These are phyloP conservation scores for Cladosporium phlei DNA, from an alignment of 2,329 filamentous ascomycete species.

Conservation along the genomic window DNA sequence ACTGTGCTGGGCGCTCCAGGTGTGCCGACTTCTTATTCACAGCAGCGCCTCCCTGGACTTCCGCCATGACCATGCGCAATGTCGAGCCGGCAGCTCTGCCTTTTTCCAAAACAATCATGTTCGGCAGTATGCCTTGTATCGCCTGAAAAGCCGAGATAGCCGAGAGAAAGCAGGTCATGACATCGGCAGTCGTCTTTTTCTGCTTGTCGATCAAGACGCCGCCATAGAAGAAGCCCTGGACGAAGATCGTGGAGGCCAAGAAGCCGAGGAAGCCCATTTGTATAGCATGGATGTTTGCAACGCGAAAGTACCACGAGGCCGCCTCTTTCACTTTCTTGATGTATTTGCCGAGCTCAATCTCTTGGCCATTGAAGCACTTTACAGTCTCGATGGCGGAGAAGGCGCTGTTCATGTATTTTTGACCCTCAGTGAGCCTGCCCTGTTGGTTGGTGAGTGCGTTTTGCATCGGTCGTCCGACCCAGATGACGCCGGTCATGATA, in stretches of 20 bases:
- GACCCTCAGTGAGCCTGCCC: slow-evolving; percentile 60
- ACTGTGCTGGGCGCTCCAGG: slow-evolving; percentile 35
- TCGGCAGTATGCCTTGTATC: slow-evolving; percentile 68
- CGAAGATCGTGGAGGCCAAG: slow-evolving; percentile 72
- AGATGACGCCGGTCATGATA: slow-evolving; percentile 55
- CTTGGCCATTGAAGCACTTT: slow-evolving; percentile 76
- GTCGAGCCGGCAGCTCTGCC: slow-evolving; percentile 68
- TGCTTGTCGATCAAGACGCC: slow-evolving; percentile 61
- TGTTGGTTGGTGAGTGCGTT: slow-evolving; percentile 66
- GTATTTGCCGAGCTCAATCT: slow-evolving; percentile 66
- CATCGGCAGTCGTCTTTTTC: slow-evolving; percentile 56
- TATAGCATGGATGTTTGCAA: slow-evolving; percentile 63
- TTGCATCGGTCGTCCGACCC: slow-evolving; percentile 59
- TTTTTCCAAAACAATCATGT: slow-evolving; percentile 72
- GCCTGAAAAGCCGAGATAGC: slow-evolving; percentile 72
- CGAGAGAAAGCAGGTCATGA: slow-evolving; percentile 82
- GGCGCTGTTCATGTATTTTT: slow-evolving; percentile 66
- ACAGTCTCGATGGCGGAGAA: slow-evolving; percentile 75
- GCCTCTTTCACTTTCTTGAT: slow-evolving; percentile 52
- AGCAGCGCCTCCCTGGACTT: slow-evolving; percentile 27
- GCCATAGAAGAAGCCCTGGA: slow-evolving; percentile 87
- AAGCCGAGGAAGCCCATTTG: slow-evolving; percentile 72
- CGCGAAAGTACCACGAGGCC: slow-evolving; percentile 59
- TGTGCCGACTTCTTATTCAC: slow-evolving; percentile 18
- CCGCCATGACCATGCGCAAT: slow-evolving; percentile 47